Conservation (phyloP, 164 flowering plant genomes). For the Paratinospora sagittata region DNA sequence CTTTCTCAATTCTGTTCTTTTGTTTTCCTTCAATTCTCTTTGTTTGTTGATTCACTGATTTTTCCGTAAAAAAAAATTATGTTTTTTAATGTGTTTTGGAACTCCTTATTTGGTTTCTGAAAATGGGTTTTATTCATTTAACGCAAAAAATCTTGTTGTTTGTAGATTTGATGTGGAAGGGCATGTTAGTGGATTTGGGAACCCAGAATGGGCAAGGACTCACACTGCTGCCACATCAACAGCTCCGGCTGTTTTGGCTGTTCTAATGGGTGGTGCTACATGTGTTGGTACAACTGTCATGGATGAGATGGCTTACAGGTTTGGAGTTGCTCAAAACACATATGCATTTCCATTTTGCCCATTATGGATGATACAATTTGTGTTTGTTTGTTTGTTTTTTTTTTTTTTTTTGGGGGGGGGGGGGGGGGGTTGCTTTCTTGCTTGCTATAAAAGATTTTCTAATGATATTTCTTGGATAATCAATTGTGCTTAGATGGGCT, state of each 20-base stretch:
- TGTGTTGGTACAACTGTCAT: slow-evolving; percentile 85
- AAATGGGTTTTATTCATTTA: slow-evolving; percentile 1
- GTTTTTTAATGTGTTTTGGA: background rate
- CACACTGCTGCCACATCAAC: slow-evolving; percentile 61
- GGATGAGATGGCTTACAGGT: slow-evolving; percentile 99
- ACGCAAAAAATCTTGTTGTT: background rate
- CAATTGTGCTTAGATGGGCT: too few species aligned
- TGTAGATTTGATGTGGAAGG: slow-evolving; percentile 84
- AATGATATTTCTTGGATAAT: too few species aligned
- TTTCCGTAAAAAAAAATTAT: background rate
- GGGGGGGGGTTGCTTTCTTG: background rate
- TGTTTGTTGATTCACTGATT: background rate
- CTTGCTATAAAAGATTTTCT: background rate
- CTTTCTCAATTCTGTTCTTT: slow-evolving; percentile 1
- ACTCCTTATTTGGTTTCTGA: background rate
- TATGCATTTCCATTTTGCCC: background rate
- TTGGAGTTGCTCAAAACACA: slow-evolving; percentile 13
- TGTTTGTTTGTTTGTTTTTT: background rate
- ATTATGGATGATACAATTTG: background rate
- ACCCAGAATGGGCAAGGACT: slow-evolving; percentile 92
- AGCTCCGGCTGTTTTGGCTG: slow-evolving; percentile 60
- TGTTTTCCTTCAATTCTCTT: background rate
- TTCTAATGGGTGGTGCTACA: slow-evolving; percentile 66
- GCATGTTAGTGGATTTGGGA: slow-evolving; percentile 80
- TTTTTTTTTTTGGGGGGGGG: background rate